Evolutionary conservation across 163 green algal genomes (phyloP).

Genomic region (Picocystis sp.): DNA sequence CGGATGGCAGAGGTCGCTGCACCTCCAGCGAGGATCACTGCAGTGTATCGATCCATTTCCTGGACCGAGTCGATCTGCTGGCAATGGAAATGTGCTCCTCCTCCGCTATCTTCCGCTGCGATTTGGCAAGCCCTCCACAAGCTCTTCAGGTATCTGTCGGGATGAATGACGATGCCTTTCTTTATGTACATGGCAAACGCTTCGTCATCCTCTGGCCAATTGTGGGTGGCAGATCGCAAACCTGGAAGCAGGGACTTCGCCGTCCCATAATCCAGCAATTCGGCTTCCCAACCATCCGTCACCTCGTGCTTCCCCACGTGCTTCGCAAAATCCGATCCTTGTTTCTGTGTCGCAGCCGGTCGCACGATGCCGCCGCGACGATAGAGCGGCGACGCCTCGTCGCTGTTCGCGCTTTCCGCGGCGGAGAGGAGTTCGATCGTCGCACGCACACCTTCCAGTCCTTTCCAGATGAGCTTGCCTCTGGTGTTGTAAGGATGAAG

Average conservation of each 20-base stretch:
- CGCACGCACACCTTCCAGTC: conserved; percentile 25
- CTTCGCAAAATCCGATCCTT: too few species aligned
- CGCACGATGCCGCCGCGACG: conserved; percentile 15
- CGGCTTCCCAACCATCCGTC: too few species aligned
- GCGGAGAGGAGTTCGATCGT: conserved; percentile 25
- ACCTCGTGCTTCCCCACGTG: too few species aligned
- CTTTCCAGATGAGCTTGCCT: conserved; percentile 48
- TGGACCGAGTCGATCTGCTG: conserved; percentile 17
- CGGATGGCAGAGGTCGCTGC: conserved; percentile 29
- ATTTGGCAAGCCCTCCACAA: conserved; percentile 50
- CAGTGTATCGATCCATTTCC: conserved; percentile 16
- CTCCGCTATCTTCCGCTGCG: conserved; percentile 1
- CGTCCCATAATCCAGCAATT: neutral
- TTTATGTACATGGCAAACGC: conserved; percentile 19
- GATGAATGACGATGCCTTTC: conserved; percentile 34
- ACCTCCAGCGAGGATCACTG: conserved; percentile 35
- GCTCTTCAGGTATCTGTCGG: conserved; percentile 28
- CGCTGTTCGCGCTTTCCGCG: conserved; percentile 21
- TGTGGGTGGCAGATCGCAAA: conserved; percentile 1
- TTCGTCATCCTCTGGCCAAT: neutral
- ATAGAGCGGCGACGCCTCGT: neutral
- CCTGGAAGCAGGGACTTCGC: conserved; percentile 9
- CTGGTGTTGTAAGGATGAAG: conserved; percentile 58
- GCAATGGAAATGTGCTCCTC: conserved; percentile 13
- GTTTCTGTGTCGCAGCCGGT: conserved; percentile 8